These are phyloP conservation scores for Zygosaccharomyces pseudorouxii DNA, from an alignment of 805 yeast genomes.

Conservation along the genomic window DNA sequence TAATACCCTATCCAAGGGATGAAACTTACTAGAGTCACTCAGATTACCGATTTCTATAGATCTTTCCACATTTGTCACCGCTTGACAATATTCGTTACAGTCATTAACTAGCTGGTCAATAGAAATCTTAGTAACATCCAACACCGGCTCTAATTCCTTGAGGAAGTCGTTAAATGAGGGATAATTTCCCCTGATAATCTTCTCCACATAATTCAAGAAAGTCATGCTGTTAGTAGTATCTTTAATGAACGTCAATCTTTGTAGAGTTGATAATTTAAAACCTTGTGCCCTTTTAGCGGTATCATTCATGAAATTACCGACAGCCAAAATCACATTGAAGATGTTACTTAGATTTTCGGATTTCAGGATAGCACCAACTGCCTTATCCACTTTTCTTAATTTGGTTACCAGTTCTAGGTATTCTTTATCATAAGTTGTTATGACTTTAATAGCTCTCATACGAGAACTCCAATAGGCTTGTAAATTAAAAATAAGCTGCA, in stretches of 20 bases:
- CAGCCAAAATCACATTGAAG: slow-evolving; percentile 78
- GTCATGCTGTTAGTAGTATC: slow-evolving; percentile 85
- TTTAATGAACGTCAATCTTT: slow-evolving; percentile 82
- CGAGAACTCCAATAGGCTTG: slow-evolving; percentile 91
- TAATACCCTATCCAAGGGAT: slow-evolving; percentile 76
- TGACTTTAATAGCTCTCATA: slow-evolving; percentile 72
- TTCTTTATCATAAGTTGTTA: slow-evolving; percentile 71
- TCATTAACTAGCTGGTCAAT: slow-evolving; percentile 77
- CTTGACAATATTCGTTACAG: slow-evolving; percentile 56
- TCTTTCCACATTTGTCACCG: slow-evolving; percentile 62
- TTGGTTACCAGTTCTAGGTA: slow-evolving; percentile 66
- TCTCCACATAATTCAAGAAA: slow-evolving; percentile 88
- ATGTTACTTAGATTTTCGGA: slow-evolving; percentile 68
- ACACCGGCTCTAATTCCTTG: slow-evolving; percentile 61
- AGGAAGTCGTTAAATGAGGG: slow-evolving; percentile 73
- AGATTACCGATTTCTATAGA: slow-evolving; percentile 80
- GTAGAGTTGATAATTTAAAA: slow-evolving; percentile 84
- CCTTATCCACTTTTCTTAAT: slow-evolving; percentile 65
- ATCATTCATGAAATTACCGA: slow-evolving; percentile 97
- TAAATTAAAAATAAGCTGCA: slow-evolving; percentile 78
- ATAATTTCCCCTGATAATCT: slow-evolving; percentile 73
- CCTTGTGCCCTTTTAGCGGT: slow-evolving; percentile 89
- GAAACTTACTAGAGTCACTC: slow-evolving; percentile 71
- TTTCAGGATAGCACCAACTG: slow-evolving; percentile 58
- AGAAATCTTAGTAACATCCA: slow-evolving; percentile 62